A percentile compares a stretch with the other conserved stretches of the same genome.
Evolutionary conservation across 371 early-diverging fungal genomes (phyloP).

Genomic region (Thermomucor indicae-seudaticae): DNA sequence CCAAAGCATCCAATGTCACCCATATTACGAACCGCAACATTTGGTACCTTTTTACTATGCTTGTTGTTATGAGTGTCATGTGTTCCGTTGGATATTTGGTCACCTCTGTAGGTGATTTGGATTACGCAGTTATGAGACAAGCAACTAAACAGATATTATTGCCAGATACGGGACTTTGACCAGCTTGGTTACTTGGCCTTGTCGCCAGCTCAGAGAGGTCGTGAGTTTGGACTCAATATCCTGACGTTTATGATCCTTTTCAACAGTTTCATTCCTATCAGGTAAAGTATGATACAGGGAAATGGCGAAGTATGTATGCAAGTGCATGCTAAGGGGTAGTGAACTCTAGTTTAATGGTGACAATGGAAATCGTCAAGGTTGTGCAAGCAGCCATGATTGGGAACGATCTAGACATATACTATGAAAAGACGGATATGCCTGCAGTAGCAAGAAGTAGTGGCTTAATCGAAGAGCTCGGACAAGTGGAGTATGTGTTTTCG

Average conservation of each 20-base stretch:
- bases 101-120: conserved; percentile 25
- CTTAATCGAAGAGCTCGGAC: conserved; percentile 93
- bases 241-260: conserved; percentile 86
- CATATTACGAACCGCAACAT: conserved; percentile 91
- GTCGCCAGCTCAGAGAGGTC: conserved; percentile 18
- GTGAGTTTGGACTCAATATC: conserved; percentile 64
- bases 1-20: conserved; percentile 62
- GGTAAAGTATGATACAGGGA: conserved; percentile 23
- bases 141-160: not conserved
- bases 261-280: conserved; percentile 91
- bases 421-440: conserved; percentile 78
- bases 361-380: conserved; percentile 90
- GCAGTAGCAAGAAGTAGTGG: conserved; percentile 88
- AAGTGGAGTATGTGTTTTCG: conserved; percentile 81
- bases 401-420: conserved; percentile 81
- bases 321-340: not conserved
- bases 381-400: conserved; percentile 79
- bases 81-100: conserved; percentile 76
- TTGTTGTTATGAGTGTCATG: conserved; percentile 77
- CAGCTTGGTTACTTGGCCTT: conserved; percentile 31
- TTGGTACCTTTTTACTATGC: conserved; percentile 82
- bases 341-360: conserved; percentile 74
- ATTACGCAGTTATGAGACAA: not conserved
- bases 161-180: conserved; percentile 2
- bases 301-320: not conserved